Conservation (phyloP, 1,139 yeast genomes). For the Suhomyces wounanorum region DNA sequence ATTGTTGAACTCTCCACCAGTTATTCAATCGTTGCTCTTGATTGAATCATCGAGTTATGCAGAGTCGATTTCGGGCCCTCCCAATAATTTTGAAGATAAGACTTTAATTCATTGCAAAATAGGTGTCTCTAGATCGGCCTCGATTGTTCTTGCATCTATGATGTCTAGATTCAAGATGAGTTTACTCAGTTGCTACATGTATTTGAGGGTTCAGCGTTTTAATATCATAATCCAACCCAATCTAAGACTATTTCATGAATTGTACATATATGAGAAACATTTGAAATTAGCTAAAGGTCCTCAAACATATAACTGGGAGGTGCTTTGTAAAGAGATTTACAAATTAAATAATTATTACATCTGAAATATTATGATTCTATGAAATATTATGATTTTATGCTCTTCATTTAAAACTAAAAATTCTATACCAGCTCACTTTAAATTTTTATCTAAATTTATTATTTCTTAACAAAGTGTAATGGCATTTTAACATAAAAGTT, state of each 20-base stretch:
- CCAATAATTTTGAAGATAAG: not conserved
- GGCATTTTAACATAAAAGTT: not conserved
- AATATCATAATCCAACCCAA: constrained; percentile 93
- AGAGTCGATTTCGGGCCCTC: not conserved
- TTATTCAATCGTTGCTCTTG: constrained; percentile 33
- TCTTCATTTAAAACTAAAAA: no score
- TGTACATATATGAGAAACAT: constrained; percentile 74
- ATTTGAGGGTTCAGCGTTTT: constrained; percentile 78
- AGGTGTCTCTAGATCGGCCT: constrained; percentile 89
- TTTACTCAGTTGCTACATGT: constrained; percentile 73
- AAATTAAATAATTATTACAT: constrained; percentile 39
- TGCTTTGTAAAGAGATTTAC: constrained; percentile 36
- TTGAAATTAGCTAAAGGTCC: constrained; percentile 22
- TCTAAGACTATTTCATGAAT: constrained; percentile 79
- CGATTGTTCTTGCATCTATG: constrained; percentile 86
- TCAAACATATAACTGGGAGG: constrained; percentile 34
- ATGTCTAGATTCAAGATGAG: constrained; percentile 71
- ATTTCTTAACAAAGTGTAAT: no score
- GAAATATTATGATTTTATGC: no score
- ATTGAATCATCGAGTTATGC: constrained; percentile 20
- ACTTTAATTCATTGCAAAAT: constrained; percentile 86
- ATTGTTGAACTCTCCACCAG: constrained; percentile 33
- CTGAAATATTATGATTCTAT: not conserved
- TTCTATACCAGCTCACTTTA: no score
- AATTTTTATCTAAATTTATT: no score